A percentile compares a stretch with the other conserved stretches of the same genome.
phyloP scores from a whole-genome alignment of 2,329 filamentous ascomycete genomes.

The Aspergillus aculeatus region DNA sequence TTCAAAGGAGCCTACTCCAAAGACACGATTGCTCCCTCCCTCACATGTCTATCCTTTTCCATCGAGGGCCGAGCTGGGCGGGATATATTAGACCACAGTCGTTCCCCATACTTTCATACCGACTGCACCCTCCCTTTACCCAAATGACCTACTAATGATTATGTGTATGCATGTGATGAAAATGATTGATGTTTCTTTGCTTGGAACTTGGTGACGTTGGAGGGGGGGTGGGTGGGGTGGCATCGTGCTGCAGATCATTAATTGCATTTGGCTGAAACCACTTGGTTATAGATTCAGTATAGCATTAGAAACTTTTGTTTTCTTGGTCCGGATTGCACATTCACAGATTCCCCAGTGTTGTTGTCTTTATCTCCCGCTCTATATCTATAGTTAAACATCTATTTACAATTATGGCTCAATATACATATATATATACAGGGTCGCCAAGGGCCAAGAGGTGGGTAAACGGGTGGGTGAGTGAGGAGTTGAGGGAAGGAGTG shows the following conservation, averaged over 20 bases:
- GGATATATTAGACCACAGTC: too few relatives aligned
- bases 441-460: background rate
- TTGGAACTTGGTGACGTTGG: background rate
- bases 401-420: too few relatives aligned
- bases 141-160: background rate
- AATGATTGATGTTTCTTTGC: background rate
- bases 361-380: background rate
- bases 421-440: background rate
- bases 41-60: too few relatives aligned
- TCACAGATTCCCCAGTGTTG: too few relatives aligned
- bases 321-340: too few relatives aligned
- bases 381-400: background rate
- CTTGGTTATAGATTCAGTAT: too few relatives aligned
- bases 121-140: background rate
- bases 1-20: too few relatives aligned
- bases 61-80: too few relatives aligned
- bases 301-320: too few relatives aligned
- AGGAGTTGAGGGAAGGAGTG: background rate
- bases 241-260: background rate
- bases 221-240: background rate
- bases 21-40: too few relatives aligned
- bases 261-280: too few relatives aligned
- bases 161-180: background rate
- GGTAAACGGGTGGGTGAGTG: background rate
- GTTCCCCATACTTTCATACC: too few relatives aligned